Conservation (phyloP, 176 grass and related monocot species). For the Eleusine indica region DNA sequence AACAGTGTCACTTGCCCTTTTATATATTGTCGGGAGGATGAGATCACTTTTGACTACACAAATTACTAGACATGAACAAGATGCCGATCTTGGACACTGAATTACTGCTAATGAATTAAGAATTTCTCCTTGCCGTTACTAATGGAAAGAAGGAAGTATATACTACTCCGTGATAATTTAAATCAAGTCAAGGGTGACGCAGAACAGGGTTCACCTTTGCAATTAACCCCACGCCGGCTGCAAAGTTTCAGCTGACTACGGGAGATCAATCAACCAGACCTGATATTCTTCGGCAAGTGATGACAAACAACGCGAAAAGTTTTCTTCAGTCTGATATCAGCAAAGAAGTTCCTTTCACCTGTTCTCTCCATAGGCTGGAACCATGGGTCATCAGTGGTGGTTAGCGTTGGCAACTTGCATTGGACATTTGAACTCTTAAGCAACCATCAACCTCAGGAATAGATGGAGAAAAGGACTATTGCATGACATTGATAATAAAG, state of each 20-base stretch:
- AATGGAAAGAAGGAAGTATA: not conserved
- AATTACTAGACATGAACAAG: conserved; percentile 35
- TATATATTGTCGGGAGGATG: conserved; percentile 16
- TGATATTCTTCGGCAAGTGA: conserved; percentile 41
- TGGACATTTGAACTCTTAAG: conserved; percentile 50
- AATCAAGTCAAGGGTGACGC: conserved; percentile 45
- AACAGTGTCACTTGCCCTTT: not conserved
- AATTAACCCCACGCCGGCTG: conserved; percentile 22
- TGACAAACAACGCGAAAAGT: conserved; percentile 34
- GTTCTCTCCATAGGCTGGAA: conserved; percentile 38
- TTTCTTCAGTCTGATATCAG: conserved; percentile 46
- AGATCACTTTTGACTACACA: conserved; percentile 22
- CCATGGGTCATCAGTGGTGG: conserved; percentile 45
- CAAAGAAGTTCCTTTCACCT: conserved; percentile 41
- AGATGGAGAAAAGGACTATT: conserved; percentile 48
- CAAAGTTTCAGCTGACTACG: conserved; percentile 25
- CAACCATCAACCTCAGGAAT: conserved; percentile 54
- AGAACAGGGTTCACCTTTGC: conserved; percentile 36
- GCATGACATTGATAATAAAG: conserved; percentile 25
- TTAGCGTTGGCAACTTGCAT: conserved; percentile 46
- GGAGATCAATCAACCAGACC: conserved; percentile 34
- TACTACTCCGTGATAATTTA: conserved; percentile 10
- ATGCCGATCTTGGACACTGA: not conserved
- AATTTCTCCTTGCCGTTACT: conserved; percentile 11
- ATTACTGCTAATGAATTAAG: conserved; percentile 28